Evolutionary conservation across 208 protist species (phyloP), one percentile per base, ranked within the genome.

Genomic region (Leishmania guyanensis): DNA sequence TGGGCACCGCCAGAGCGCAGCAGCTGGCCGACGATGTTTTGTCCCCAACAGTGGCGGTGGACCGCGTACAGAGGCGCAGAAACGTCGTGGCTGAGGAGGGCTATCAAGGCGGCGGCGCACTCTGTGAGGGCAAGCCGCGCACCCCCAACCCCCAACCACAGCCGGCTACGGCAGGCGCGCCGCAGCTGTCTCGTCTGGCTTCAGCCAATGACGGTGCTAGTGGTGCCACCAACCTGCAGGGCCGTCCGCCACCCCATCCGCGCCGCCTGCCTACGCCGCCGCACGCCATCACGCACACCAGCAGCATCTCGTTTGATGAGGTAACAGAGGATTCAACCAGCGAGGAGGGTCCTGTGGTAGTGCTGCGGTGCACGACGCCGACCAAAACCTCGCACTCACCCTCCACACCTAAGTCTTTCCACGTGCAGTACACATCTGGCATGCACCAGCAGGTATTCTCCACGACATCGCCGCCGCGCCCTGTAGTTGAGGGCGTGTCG

Each of bases 291-390:
- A 86, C 82, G 53, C 82, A 86, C 82, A 80, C 82, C 64, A 78
- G 69, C 82, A 86, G 82, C 48, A 82, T 86, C 65, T 86, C 82
- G 16, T 82, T 87, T 56, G 84, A 87, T 58, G 84, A 87, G 71
- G 50, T 87, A 9, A 81, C 78, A 12, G 84, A 83, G 71, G 84
- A 84, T 75, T 77, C 73, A 17, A 87, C 78, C 26, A 84, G 84
- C 54, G 84, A 87, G 75, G 76, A 64, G 17, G 82, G 82, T 0
- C 82, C 82, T 29, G 46, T 86, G 4, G 82, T 86, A 16, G 82
- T 86, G 82, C 82, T 86, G 72, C 82, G 82, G 39, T 73, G 82
- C 64, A 79, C 65, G 29, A 79, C 82, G 56, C 78, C 77, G 74
- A 77, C 77, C 10, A 51, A 39, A n/a, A 54, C 73, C 1, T 62